These are phyloP conservation scores for Plectosphaerella sp. DNA, from an alignment of 2,329 filamentous ascomycete genomes.

Conservation along the genomic window DNA sequence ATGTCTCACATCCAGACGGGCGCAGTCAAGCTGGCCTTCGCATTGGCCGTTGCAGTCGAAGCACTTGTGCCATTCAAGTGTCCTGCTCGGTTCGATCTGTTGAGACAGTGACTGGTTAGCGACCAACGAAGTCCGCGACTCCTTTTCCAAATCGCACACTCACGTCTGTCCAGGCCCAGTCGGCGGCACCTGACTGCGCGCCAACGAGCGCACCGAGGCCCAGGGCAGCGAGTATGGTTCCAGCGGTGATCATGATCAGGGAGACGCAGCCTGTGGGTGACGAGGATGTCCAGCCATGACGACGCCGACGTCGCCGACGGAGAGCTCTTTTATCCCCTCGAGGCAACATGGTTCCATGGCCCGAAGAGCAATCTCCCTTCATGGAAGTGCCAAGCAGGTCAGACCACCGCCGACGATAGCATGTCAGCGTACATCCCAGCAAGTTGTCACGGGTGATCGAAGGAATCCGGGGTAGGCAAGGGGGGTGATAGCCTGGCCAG, in stretches of 20 bases:
- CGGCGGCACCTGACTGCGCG: not conserved
- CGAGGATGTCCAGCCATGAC: not conserved
- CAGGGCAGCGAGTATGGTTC: not conserved
- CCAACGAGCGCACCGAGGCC: not conserved
- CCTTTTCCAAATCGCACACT: not conserved
- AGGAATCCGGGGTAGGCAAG: not conserved
- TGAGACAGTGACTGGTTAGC: constrained; percentile 16
- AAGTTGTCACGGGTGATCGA: not conserved
- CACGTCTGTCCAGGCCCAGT: not conserved
- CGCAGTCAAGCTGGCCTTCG: constrained; percentile 22
- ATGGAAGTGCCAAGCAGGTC: not conserved
- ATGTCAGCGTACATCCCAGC: not conserved
- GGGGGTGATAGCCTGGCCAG: not conserved
- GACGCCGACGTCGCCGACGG: not conserved
- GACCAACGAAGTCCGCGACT: not conserved
- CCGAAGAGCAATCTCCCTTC: not conserved
- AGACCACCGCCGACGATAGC: not conserved
- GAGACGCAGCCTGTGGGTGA: not conserved
- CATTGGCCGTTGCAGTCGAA: constrained; percentile 13
- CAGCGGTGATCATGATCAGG: not conserved
- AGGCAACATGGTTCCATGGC: not conserved
- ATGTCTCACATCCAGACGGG: constrained; percentile 24
- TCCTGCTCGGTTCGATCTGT: constrained; percentile 29
- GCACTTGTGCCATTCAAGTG: constrained; percentile 24
- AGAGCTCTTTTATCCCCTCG: not conserved